Base-by-base conservation (phyloP, 345 rosid species). In the Euphorbia pulcherrima region DNA sequence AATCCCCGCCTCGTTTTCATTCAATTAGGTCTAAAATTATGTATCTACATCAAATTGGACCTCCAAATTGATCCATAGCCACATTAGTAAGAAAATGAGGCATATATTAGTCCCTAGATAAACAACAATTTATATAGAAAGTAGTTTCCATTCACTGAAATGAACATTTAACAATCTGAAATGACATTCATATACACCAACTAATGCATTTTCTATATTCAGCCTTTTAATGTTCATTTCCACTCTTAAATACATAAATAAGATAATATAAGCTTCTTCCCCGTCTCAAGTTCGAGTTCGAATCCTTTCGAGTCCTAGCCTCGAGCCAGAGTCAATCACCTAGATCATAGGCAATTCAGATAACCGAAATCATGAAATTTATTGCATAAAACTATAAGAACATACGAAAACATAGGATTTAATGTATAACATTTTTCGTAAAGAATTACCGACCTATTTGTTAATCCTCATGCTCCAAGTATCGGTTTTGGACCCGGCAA, bases 381-480 rank as follows among this genome's bases (percentile, higher is more conserved):
- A 44, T 44, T 12, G 50, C 16, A 1, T 2, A 11, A 44, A 44
- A 2, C 47, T 41, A 41, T 41, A 41, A 41, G 47, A 41, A 41
- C 1, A 12, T 41, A 41, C 12, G 47, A 41, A 41, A 41, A 9
- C 2, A 6, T 2, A 41, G 47, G 7, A 41, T 6, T 9, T 44
- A 44, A 44, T 12, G 50, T 44, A 18, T 14, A 14, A 44, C 17
- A 12, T 44, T 44, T 18, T 1, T 3, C 1, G 1, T 11, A 3
- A 39, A 44, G 26, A 20, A 20, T 44, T 64, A 54, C 57, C 30
- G 65, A 83, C 89, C 84, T 88, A 84, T 41, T 87, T 88, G 44
- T 75, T 78, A 28, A 83, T 74, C 83, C 84, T 84, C 70, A 85
- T 75, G 8, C 74, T 74, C 86, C 84, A 85, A 2, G 88, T 60